Base-by-base conservation (phyloP, 768 basidiomycete species). In the Calocybe cyanea region DNA sequence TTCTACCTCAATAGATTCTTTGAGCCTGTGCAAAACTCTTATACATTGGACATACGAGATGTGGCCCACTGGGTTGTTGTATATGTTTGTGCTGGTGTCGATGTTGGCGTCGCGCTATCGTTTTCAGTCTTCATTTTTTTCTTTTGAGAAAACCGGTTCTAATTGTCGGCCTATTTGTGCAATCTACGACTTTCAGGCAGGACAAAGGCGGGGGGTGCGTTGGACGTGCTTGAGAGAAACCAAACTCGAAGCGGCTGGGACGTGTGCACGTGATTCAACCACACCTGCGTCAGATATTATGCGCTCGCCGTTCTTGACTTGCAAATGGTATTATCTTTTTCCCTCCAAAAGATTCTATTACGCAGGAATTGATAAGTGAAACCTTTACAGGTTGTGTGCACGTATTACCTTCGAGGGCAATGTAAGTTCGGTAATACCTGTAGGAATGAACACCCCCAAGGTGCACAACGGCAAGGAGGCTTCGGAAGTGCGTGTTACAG, bases 401-500 rank as follows among this genome's bases (percentile, higher is more conserved):
- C 72, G 37, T 88, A 69, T 62, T 87, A 73, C 57, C 57, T 83
- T 34, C 75, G 78, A 13, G 87, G 85, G 6, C 55, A 65, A 28
- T 88, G 87, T 66, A 77, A 69, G 54, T 89, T 82, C 54, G 87
- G 87, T 2, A 64, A 70, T 40, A 65, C 62, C 28, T 89, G 87
- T 60, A 73, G 77, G 52, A 80, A 85, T 53, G 82, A 86, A 51
- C 86, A 87, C 59, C 81, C 75, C 35, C 61, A 58, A 30, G 61
- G 70, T 44, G 56, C 51, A 24, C 60, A 60, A 45, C 59, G 62
- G 38, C 58, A 58, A 47, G 54, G 58, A 17, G 66, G 60, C 7
- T 83, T 81, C 61, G 74, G 75, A 38, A 76, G 81, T 84, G 50
- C 53, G 78, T 75, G 28, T 39, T 48, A 52, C 41, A 41, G 46